Evolutionary conservation across 306 rosid species (phyloP).

Genomic region (Corylus americana): DNA sequence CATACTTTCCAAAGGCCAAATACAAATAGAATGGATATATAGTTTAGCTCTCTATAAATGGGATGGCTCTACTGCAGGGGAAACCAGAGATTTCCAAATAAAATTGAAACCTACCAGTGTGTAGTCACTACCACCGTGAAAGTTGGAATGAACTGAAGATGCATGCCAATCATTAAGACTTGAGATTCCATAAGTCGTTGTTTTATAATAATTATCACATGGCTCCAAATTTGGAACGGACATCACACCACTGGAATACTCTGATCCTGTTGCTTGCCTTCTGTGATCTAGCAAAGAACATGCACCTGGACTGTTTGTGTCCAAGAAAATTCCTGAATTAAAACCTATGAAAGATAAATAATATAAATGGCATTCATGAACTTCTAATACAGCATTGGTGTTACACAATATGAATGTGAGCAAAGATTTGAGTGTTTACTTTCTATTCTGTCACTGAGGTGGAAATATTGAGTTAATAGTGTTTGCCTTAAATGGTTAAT

Average conservation of each 20-base stretch:
- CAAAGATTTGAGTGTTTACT: not conserved
- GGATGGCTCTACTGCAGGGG: not conserved
- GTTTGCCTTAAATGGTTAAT: not conserved
- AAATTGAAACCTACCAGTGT: slow-evolving; percentile 20
- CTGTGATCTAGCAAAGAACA: slow-evolving; percentile 30
- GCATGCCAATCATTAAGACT: slow-evolving; percentile 39
- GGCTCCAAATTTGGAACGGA: slow-evolving; percentile 14
- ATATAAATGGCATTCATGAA: not conserved
- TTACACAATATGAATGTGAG: not conserved
- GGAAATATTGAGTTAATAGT: not conserved
- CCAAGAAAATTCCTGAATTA: not conserved
- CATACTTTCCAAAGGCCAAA: not conserved
- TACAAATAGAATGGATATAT: not conserved
- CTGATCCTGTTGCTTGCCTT: slow-evolving; percentile 11
- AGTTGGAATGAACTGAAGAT: slow-evolving; percentile 31
- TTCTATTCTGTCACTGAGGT: not conserved
- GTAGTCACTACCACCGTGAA: slow-evolving; percentile 30
- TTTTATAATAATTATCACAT: slow-evolving; percentile 14
- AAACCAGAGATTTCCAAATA: not conserved
- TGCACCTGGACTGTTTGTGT: slow-evolving; percentile 31
- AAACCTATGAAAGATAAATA: not conserved
- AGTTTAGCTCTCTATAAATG: not conserved
- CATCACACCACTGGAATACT: slow-evolving; percentile 3
- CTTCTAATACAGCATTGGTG: not conserved
- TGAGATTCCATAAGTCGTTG: slow-evolving; percentile 29